phyloP scores from a whole-genome alignment of 177 flowering plant genomes.

The Vitis hybrid region DNA sequence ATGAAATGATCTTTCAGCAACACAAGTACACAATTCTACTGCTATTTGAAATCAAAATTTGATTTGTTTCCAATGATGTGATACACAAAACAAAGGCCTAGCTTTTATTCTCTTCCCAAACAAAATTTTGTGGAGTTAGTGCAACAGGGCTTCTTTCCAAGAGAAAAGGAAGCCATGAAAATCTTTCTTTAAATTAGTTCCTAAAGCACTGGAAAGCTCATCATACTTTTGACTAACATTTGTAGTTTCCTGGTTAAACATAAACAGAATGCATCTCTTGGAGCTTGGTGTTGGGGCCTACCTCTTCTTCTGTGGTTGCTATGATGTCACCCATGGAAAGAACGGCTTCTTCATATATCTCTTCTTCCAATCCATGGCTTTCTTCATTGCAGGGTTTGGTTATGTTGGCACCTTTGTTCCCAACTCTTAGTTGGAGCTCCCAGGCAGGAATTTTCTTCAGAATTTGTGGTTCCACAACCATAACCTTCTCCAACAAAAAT shows the following conservation, averaged over 20 bases:
- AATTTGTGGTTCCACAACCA: too few relatives aligned
- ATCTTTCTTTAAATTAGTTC: too few relatives aligned
- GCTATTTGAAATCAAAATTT: too few relatives aligned
- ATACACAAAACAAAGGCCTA: too few relatives aligned
- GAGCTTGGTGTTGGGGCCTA: constrained; percentile 36
- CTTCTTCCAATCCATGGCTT: constrained; percentile 58
- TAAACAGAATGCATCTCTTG: constrained; percentile 20
- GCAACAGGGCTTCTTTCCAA: too few relatives aligned
- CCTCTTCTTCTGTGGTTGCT: constrained; percentile 58
- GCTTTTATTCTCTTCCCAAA: too few relatives aligned
- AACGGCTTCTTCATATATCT: constrained; percentile 62
- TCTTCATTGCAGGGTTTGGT: constrained; percentile 58
- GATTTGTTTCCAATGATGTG: too few relatives aligned
- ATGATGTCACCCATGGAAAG: constrained; percentile 48
- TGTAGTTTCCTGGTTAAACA: neutral
- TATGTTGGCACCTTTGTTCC: constrained; percentile 41
- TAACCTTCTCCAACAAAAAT: too few relatives aligned
- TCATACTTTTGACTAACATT: neutral
- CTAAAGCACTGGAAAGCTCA: neutral
- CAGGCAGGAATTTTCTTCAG: neutral
- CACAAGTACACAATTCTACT: too few relatives aligned
- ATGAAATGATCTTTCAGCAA: too few relatives aligned
- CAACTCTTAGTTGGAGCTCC: constrained; percentile 9
- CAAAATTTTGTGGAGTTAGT: too few relatives aligned
- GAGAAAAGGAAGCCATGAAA: too few relatives aligned